These are phyloP conservation scores for Annona cherimola DNA, from an alignment of 164 flowering plant species.

Conservation along the genomic window DNA sequence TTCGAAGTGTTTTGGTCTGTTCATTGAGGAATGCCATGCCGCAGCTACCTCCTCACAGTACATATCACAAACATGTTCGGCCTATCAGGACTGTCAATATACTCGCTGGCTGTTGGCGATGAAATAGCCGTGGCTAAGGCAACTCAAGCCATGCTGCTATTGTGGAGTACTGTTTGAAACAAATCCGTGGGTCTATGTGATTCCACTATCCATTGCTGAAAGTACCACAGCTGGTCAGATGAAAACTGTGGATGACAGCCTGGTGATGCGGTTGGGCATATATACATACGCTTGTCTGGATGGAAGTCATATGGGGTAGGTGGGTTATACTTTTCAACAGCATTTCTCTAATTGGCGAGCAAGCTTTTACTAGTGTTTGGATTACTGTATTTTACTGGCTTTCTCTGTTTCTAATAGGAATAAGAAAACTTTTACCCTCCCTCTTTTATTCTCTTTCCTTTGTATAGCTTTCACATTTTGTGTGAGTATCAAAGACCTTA, in stretches of 20 bases:
- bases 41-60: not conserved
- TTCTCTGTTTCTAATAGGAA: not conserved
- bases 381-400: not conserved
- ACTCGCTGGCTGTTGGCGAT: not conserved
- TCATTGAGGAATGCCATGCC: not conserved
- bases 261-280: too few species aligned
- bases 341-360: not conserved
- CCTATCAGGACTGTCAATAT: not conserved
- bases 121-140: not conserved
- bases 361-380: not conserved
- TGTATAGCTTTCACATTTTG: too few species aligned
- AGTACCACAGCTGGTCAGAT: not conserved
- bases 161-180: not conserved
- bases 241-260: not conserved
- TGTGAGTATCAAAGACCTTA: too few species aligned
- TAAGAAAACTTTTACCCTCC: not conserved
- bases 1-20: not conserved
- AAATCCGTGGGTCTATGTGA: not conserved
- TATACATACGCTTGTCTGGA: not conserved
- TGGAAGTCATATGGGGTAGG: not conserved
- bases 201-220: not conserved
- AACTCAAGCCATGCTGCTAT: not conserved
- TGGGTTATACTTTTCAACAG: not conserved
- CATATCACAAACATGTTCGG: not conserved
- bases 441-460: not conserved